Evolutionary conservation across 495 filamentous ascomycete genomes (phyloP).

Genomic region (Thozetella sp.): DNA sequence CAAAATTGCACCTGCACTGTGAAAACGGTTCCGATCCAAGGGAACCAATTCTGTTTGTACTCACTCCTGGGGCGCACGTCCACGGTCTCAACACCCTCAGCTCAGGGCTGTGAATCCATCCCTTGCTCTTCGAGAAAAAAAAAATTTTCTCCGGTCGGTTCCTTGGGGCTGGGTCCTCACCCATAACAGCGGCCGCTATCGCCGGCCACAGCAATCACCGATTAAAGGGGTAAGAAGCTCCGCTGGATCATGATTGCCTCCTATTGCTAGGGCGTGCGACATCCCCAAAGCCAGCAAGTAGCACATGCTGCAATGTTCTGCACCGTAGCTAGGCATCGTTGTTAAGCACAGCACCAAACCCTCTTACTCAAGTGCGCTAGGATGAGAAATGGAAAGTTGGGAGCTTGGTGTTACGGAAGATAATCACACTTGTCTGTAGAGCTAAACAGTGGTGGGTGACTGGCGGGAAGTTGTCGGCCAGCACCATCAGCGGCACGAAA

Average conservation of each 20-base stretch:
- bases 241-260: background rate
- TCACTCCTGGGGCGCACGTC: slow-evolving; percentile 1
- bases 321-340: too few relatives aligned
- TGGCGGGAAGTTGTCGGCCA: background rate
- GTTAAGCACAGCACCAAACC: too few relatives aligned
- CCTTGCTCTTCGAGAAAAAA: slow-evolving; percentile 1
- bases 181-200: background rate
- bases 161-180: background rate
- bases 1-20: background rate
- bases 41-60: background rate
- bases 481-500: background rate
- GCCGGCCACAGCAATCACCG: too few relatives aligned
- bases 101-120: slow-evolving; percentile 2
- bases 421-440: background rate
- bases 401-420: background rate
- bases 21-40: background rate
- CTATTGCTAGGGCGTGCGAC: background rate
- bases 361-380: too few relatives aligned
- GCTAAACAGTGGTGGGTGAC: background rate
- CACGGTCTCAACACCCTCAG: slow-evolving; percentile 1
- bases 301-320: too few relatives aligned
- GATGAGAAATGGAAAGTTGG: background rate
- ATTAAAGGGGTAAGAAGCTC: background rate
- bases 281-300: too few relatives aligned
- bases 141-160: slow-evolving; percentile 3